Evolutionary conservation across 192 early-diverging fungal species (phyloP).

Genomic region (Rhizophagus clarus): DNA sequence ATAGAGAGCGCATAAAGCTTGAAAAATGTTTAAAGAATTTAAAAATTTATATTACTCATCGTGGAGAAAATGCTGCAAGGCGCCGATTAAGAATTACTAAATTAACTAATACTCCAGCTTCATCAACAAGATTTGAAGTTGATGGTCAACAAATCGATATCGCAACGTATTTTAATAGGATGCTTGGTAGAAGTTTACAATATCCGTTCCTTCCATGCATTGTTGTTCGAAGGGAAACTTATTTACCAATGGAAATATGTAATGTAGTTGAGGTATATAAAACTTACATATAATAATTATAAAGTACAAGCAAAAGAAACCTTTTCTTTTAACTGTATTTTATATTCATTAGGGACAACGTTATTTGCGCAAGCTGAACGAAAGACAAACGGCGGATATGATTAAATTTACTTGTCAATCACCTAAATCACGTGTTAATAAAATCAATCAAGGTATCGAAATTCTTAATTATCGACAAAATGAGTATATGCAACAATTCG

Average conservation of each 20-base stretch:
- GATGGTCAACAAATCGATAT: conserved; percentile 62
- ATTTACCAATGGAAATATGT: conserved; percentile 91
- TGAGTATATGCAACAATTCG: no score
- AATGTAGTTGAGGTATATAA: conserved; percentile 54
- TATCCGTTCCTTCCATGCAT: conserved; percentile 84
- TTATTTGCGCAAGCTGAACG: no score
- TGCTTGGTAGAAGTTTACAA: conserved; percentile 68
- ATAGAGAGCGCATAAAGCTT: conserved; percentile 46
- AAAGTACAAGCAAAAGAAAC: no score
- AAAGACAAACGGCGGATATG: no score
- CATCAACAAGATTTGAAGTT: conserved; percentile 68
- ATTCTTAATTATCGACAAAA: no score
- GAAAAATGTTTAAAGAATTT: conserved; percentile 57
- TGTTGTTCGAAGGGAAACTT: conserved; percentile 65
- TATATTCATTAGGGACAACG: no score
- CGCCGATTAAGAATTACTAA: conserved; percentile 73
- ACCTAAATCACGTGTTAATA: no score
- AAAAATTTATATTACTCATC: conserved; percentile 58
- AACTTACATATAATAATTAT: background rate
- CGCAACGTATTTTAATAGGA: conserved; percentile 74
- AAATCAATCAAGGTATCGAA: no score
- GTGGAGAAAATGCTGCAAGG: conserved; percentile 49
- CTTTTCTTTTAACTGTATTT: no score
- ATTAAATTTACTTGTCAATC: no score
- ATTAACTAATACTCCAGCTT: conserved; percentile 69